Evolutionary conservation across 2,329 filamentous ascomycete species (phyloP), one percentile per base, ranked within the genome.

Genomic region (Ophiostoma ulmi): DNA sequence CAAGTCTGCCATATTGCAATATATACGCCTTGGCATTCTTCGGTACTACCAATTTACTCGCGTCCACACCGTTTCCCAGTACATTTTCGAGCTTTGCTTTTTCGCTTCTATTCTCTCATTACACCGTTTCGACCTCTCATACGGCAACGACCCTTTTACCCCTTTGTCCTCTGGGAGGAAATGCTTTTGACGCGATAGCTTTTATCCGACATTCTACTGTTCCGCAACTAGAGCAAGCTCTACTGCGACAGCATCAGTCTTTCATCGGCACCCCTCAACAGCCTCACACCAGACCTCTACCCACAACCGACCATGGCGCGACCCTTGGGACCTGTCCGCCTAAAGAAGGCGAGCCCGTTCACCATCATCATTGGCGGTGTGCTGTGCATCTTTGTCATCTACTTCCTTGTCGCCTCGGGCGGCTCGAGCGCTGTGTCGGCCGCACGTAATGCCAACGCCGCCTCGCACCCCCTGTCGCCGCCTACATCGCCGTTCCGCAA

Each of bases 331-430:
- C 83, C 86, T 75, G 85, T 87, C 75, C 91, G 92, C 81, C 86
- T 94, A 78, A 92, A 92, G 82, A 91, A 91, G 82, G 88, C 90
- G 78, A 95, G 88, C 80, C 90, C 92, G 74, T 85, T 91, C 77
- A 94, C 91, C 70, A 82, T 94, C 74, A 79, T 90, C 75, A 84
- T 96, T 75, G 91, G 91, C 76, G 85, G 83, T 75, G 81, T 92
- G 71, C 85, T 95, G 72, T 89, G 89, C 79, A 85, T 95, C 77
- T 87, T 91, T 81, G 87, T 91, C 81, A 79, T 92, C 79, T 81
- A 86, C 82, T 88, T 90, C 77, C 79, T 90, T 74, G 77, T 88
- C 75, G 83, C 83, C 11, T 85, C 86, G 3, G 69, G 74, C 69
- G 70, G 72, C 66, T 69, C 72, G 22, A 70, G 75, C 69, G 73